Evolutionary conservation across 352 stramenopile genomes (phyloP).

Genomic region (Globisporangium acanthophoron): DNA sequence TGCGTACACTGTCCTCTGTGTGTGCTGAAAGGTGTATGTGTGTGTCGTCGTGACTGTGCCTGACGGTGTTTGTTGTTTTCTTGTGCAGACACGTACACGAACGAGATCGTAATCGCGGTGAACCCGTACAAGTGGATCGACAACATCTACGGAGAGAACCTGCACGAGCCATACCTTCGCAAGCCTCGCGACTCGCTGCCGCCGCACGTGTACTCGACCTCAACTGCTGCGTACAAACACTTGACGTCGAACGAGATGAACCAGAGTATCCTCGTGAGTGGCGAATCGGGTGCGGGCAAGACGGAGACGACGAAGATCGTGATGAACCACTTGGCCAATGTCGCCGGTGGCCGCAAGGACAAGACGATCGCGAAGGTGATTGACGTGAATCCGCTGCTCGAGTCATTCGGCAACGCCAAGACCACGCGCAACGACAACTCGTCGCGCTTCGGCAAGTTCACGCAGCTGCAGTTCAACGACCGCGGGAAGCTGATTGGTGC

Average conservation of each 20-base stretch:
- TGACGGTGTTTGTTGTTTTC: conserved; percentile 2
- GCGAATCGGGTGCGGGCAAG: conserved; percentile 89
- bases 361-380: conserved; percentile 90
- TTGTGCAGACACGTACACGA: conserved; percentile 91
- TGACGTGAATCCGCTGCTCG: conserved; percentile 89
- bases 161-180: conserved; percentile 79
- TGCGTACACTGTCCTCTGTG: conserved; percentile 16
- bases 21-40: background rate
- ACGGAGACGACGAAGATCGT: conserved; percentile 97
- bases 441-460: conserved; percentile 89
- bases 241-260: conserved; percentile 74
- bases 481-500: conserved; percentile 76
- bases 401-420: conserved; percentile 94
- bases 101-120: conserved; percentile 97
- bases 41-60: background rate
- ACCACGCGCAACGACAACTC: conserved; percentile 93
- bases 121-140: conserved; percentile 97
- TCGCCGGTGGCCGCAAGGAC: conserved; percentile 79
- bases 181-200: conserved; percentile 59
- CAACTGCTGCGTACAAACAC: conserved; percentile 82
- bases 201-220: conserved; percentile 86
- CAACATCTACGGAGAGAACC: conserved; percentile 86
- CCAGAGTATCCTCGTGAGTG: conserved; percentile 86
- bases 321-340: conserved; percentile 85
- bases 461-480: conserved; percentile 83